phyloP scores from a whole-genome alignment of 176 grass and related monocot species.

The Bonia amplexicaulis region DNA sequence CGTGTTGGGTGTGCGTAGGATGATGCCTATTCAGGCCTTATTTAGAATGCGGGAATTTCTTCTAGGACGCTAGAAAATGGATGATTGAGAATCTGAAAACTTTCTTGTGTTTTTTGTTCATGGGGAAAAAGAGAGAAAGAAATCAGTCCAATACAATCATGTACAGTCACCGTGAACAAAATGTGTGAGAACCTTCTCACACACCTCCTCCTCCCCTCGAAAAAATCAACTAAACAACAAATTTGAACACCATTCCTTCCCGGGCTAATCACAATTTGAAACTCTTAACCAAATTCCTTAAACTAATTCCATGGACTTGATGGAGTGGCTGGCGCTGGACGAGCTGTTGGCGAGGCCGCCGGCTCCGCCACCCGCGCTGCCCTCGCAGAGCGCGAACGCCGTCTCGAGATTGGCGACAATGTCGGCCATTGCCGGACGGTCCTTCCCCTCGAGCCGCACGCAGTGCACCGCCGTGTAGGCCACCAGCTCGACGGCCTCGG shows the following conservation, averaged over 20 bases:
- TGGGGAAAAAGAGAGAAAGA: background rate
- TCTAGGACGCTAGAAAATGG: background rate
- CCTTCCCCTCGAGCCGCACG: constrained; percentile 62
- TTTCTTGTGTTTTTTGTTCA: background rate
- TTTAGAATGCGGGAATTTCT: background rate
- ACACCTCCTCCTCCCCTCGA: background rate
- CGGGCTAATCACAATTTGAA: constrained; percentile 36
- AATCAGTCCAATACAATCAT: background rate
- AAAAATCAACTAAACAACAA: constrained; percentile 32
- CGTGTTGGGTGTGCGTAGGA: too few species aligned
- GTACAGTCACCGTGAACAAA: constrained; percentile 29
- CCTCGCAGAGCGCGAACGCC: constrained; percentile 62
- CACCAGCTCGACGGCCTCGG: constrained; percentile 80
- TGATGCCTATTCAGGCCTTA: background rate
- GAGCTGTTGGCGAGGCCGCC: constrained; percentile 38
- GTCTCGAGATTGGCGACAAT: constrained; percentile 80
- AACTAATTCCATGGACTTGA: constrained; percentile 50
- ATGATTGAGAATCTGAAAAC: background rate
- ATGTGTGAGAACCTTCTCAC: background rate
- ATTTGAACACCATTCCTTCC: constrained; percentile 1
- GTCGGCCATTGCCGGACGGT: constrained; percentile 65
- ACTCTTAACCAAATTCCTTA: background rate
- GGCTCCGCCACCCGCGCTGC: background rate
- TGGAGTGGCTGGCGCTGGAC: constrained; percentile 55
- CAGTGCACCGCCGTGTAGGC: constrained; percentile 74